Conservation (phyloP, 305 asterid species). For the Fraxinus ornus region DNA sequence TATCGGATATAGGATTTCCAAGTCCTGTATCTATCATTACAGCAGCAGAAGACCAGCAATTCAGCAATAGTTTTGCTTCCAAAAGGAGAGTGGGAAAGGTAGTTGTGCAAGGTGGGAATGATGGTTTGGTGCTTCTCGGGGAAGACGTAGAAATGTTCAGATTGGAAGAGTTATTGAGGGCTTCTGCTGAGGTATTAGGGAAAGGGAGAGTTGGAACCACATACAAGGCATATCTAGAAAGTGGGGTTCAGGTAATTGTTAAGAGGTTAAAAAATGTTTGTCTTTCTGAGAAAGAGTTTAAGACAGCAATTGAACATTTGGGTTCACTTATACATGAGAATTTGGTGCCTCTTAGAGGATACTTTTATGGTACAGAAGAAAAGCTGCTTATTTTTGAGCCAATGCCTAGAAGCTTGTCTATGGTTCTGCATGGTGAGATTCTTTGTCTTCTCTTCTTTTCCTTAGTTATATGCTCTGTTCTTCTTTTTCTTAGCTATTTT, state of each 20-base stretch:
- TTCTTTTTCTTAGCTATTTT: background rate
- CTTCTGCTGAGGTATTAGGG: slow-evolving; percentile 61
- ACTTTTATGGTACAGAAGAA: slow-evolving; percentile 60
- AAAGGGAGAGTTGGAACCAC: slow-evolving; percentile 65
- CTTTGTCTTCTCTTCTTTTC: background rate
- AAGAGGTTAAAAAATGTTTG: slow-evolving; percentile 55
- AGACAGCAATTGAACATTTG: slow-evolving; percentile 38
- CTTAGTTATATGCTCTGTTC: background rate
- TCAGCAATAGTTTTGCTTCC: background rate
- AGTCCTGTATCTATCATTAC: slow-evolving; percentile 12
- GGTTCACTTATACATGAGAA: slow-evolving; percentile 50
- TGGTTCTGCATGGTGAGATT: slow-evolving; percentile 49
- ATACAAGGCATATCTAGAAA: slow-evolving; percentile 54
- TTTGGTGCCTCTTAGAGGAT: slow-evolving; percentile 55
- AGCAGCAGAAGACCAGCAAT: slow-evolving; percentile 2
- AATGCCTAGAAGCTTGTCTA: slow-evolving; percentile 45
- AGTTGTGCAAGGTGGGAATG: slow-evolving; percentile 13
- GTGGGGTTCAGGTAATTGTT: slow-evolving; percentile 51
- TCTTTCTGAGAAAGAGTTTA: slow-evolving; percentile 45
- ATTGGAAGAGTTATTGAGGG: slow-evolving; percentile 44
- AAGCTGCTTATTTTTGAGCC: slow-evolving; percentile 57
- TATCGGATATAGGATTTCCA: slow-evolving; percentile 5
- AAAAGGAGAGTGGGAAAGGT: background rate
- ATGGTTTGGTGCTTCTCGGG: slow-evolving; percentile 48
- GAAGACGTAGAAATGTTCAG: slow-evolving; percentile 28